Evolutionary conservation across 805 yeast species (phyloP), one percentile per base, ranked within the genome.

Genomic region (Monosporozyma siamensis): DNA sequence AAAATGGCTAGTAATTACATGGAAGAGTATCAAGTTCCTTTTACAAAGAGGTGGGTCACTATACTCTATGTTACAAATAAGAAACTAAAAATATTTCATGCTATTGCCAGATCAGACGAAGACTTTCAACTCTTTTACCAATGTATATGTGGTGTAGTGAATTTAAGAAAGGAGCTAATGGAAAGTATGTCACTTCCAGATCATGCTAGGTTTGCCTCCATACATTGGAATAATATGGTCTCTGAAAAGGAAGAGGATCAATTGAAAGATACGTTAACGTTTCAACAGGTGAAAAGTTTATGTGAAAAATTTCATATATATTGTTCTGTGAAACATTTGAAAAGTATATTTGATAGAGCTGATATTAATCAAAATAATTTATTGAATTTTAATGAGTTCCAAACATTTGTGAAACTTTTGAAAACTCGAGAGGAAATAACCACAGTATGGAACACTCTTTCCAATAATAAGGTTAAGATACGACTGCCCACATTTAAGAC

Each of bases 1-100:
- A 73, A 71, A 17, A 85, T 82, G 52, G 96, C 96, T 1, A 72
- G 74, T 27, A 85, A 86, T 50, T 90, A 88, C 56, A 66, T 95
- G 46, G 95, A 89, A 55, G 95, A 88, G 59, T 75, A 85, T 50
- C 79, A 82, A 29, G 73, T 87, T 1, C 74, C 88, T 1, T 74
- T 72, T 42, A 77, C 78, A 35, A 66, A 69, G 10, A 62, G 75
- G 7, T 90, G 98, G 98, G 71, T 86, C 1, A 80, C 95, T 0
- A 74, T 90, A 25, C 76, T 87, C 10, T 90, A 86, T 56, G 74
- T 76, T 48, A 69, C 72, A 6, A 68, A 74, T 5, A 77, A 74
- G 2, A 84, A 82, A 56, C 66, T 86, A 36, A 84, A 86, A 52
- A 83, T 89, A 0, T 60, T 92, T 41, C 96, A 90, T 62, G 62